Conservation (phyloP, 305 asterid species). For the Fraxinus floribunda region DNA sequence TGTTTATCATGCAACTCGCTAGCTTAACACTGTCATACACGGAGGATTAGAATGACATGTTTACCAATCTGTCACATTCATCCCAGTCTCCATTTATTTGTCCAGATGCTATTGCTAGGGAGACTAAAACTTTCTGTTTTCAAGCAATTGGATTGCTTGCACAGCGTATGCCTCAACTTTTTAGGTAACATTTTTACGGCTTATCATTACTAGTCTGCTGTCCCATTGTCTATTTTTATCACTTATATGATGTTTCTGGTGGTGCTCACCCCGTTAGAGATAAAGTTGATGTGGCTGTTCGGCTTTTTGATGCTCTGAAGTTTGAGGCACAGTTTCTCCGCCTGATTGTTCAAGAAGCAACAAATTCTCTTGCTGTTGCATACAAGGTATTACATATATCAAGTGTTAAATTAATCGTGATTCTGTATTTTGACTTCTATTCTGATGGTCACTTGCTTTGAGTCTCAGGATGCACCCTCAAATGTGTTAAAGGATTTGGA, state of each 20-base stretch:
- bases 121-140: constrained; percentile 77
- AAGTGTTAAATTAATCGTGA: constrained; percentile 20
- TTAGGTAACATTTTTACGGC: constrained; percentile 55
- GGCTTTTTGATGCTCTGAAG: constrained; percentile 88
- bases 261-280: constrained; percentile 48
- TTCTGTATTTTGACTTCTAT: constrained; percentile 23
- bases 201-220: constrained; percentile 14
- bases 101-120: constrained; percentile 77
- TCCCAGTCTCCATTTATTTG: constrained; percentile 25
- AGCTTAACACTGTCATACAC: constrained; percentile 20
- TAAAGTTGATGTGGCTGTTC: constrained; percentile 79
- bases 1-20: constrained; percentile 28
- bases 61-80: constrained; percentile 21
- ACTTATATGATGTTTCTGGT: constrained; percentile 19
- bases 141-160: constrained; percentile 98
- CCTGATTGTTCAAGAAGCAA: constrained; percentile 87
- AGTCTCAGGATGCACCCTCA: constrained; percentile 69
- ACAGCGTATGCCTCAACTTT: constrained; percentile 92
- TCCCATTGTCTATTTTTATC: constrained; percentile 15
- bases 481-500: constrained; percentile 78
- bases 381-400: constrained; percentile 58
- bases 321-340: constrained; percentile 75
- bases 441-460: constrained; percentile 37
- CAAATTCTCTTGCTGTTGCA: constrained; percentile 85
- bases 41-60: constrained; percentile 8